Base-by-base conservation (phyloP, 768 basidiomycete genomes). In the Russula virescens region DNA sequence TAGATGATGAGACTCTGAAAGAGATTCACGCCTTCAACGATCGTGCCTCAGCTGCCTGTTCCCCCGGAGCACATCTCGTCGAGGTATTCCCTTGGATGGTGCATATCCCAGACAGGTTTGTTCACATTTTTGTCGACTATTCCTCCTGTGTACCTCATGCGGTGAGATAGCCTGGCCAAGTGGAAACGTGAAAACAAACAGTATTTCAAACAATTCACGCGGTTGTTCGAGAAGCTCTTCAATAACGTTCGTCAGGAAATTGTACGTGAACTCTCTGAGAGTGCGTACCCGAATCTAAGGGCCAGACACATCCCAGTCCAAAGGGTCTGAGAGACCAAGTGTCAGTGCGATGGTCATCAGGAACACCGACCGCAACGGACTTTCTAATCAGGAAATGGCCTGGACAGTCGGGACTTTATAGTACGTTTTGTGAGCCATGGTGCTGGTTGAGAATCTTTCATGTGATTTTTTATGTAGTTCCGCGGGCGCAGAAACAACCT, bases 131-230 rank as follows among this genome's bases (percentile, higher is more conserved):
- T 8, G 35, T 21, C 46, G 54, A 54, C 26, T 6, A 18, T n/a
- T 21, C 11, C 14, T 19, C 42, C 18, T 3, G 19, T 69, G 31
- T 18, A 18, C 13, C 42, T 43, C 42, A 43, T 43, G 42, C 3
- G 8, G 19, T 4, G 67, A 67, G 3, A 19, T 43, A 65, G 64
- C 3, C 48, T 69, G 9, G 65, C 70, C 8, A 65, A 66, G 40
- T 71, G 70, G 70, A 71, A 71, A 38, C 68, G 69, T 21, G 68
- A 70, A 21, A 62, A 45, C 19, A 53, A 54, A 16, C 35, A 43
- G 31, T 40, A 50, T 45, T 57, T 68, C n/a, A 26, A 21, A 5
- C 23, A 35, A 14, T 25, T 45, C 11, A 55, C 51, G 9, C 31
- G 18, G 5, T 49, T 69, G 57, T 63, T 71, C 21, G 60, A 64